Percentiles rank a stretch among this genome's conserved stretches.
Conservation (phyloP, 176 grass and related monocot species). For the Triticum turgidum region DNA sequence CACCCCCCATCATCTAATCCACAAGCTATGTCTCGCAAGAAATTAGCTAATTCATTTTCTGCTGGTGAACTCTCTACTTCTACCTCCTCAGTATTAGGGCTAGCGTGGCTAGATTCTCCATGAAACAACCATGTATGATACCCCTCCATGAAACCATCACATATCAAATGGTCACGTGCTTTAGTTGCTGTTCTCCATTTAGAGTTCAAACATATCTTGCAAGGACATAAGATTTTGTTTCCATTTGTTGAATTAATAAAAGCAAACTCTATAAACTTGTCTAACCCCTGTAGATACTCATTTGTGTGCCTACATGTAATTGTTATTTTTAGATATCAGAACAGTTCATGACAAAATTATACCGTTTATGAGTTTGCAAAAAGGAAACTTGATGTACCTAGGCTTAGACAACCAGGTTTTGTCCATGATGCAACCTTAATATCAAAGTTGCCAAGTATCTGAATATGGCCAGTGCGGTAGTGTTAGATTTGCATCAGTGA, state of each 20-base stretch:
- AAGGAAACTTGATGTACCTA: too few species aligned
- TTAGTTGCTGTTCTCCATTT: background rate
- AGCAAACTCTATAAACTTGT: background rate
- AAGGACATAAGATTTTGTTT: conserved; percentile 2
- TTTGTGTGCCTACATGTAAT: background rate
- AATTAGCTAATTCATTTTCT: background rate
- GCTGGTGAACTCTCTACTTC: background rate
- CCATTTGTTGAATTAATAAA: background rate
- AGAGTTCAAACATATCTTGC: background rate
- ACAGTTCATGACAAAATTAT: background rate
- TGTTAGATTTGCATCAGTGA: too few species aligned
- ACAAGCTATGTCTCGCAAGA: background rate
- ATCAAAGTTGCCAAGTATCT: too few species aligned
- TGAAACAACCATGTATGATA: background rate
- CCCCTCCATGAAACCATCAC: background rate
- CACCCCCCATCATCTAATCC: background rate
- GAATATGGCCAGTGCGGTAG: too few species aligned
- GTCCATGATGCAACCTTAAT: too few species aligned
- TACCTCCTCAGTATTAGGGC: background rate
- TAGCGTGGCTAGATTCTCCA: background rate
- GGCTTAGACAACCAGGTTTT: too few species aligned
- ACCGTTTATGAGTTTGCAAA: too few species aligned
- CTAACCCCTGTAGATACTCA: background rate
- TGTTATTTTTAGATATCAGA: background rate
- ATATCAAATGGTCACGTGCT: background rate